A percentile compares a stretch with the other conserved stretches of the same genome.
These are phyloP conservation scores for Taxillus chinensis DNA, from an alignment of 164 flowering plant species.

Conservation along the genomic window DNA sequence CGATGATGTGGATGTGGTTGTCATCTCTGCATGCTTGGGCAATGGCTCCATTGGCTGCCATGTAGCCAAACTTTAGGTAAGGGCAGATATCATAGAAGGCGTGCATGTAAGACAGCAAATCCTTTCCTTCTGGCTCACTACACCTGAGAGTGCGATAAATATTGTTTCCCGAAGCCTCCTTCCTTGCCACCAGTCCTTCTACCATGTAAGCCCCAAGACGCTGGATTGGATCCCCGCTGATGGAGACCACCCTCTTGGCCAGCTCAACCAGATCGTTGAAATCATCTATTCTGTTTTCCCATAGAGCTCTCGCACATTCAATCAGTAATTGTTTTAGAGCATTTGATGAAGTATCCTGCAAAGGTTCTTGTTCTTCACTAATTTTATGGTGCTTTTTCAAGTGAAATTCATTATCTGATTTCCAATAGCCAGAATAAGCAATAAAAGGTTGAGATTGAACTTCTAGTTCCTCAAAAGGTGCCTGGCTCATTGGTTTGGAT, in stretches of 20 bases:
- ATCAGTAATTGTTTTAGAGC: slow-evolving; percentile 46
- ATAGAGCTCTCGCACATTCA: slow-evolving; percentile 60
- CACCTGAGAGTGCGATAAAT: slow-evolving; percentile 49
- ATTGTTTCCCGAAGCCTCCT: slow-evolving; percentile 37
- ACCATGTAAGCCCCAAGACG: slow-evolving; percentile 66
- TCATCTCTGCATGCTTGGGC: slow-evolving; percentile 69
- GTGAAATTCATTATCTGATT: slow-evolving; percentile 13
- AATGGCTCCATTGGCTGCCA: slow-evolving; percentile 88
- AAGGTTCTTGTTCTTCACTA: slow-evolving; percentile 13
- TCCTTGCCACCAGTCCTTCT: slow-evolving; percentile 56
- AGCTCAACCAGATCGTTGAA: slow-evolving; percentile 35
- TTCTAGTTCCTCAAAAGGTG: slow-evolving; percentile 13
- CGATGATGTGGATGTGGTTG: slow-evolving; percentile 61
- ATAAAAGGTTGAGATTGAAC: slow-evolving; percentile 23
- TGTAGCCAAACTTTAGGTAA: slow-evolving; percentile 73
- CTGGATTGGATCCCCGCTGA: slow-evolving; percentile 58
- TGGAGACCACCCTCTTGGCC: slow-evolving; percentile 43
- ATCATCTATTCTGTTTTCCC: slow-evolving; percentile 38
- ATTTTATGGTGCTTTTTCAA: slow-evolving; percentile 33
- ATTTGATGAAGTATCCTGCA: slow-evolving; percentile 21
- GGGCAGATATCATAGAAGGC: slow-evolving; percentile 72
- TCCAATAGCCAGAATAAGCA: slow-evolving; percentile 17
- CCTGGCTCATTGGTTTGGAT: slow-evolving; percentile 26
- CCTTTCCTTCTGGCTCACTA: slow-evolving; percentile 50
- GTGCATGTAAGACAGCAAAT: slow-evolving; percentile 70